phyloP scores from a whole-genome alignment of 257 asterid species.

The Cordia subcordata region DNA sequence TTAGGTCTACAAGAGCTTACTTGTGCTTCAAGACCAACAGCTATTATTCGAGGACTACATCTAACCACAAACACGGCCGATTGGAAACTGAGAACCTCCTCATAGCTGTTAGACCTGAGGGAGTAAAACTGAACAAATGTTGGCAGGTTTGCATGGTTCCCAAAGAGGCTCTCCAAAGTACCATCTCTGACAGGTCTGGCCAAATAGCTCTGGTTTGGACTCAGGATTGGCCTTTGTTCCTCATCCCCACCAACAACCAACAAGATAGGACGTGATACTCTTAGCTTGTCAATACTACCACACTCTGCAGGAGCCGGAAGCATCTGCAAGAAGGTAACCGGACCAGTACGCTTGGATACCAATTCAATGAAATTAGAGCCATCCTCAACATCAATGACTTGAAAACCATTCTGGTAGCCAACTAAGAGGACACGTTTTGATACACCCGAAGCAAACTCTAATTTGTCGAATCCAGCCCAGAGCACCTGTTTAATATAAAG shows the following conservation, averaged over 20 bases:
- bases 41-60: conserved; percentile 61
- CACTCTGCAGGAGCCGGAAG: conserved; percentile 48
- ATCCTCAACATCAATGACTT: conserved; percentile 73
- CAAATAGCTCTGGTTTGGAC: conserved; percentile 14
- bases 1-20: conserved; percentile 27
- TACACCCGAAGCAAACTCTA: conserved; percentile 42
- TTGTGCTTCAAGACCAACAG: conserved; percentile 76
- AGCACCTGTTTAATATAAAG: conserved; percentile 41
- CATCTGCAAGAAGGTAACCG: conserved; percentile 70
- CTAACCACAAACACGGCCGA: conserved; percentile 68
- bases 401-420: conserved; percentile 69
- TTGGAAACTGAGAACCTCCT: conserved; percentile 50
- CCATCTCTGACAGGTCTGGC: background rate
- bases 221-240: conserved; percentile 29
- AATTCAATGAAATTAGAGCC: conserved; percentile 58
- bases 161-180: conserved; percentile 31
- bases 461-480: conserved; percentile 80
- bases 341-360: conserved; percentile 67
- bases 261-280: conserved; percentile 45
- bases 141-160: conserved; percentile 42
- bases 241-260: conserved; percentile 58
- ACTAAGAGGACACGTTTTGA: conserved; percentile 50
- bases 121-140: conserved; percentile 65
- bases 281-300: conserved; percentile 37
- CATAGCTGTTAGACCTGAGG: conserved; percentile 51